Evolutionary conservation across 352 stramenopile genomes (phyloP), one percentile per base, ranked within the genome.

Genomic region (Pythium monospermum): DNA sequence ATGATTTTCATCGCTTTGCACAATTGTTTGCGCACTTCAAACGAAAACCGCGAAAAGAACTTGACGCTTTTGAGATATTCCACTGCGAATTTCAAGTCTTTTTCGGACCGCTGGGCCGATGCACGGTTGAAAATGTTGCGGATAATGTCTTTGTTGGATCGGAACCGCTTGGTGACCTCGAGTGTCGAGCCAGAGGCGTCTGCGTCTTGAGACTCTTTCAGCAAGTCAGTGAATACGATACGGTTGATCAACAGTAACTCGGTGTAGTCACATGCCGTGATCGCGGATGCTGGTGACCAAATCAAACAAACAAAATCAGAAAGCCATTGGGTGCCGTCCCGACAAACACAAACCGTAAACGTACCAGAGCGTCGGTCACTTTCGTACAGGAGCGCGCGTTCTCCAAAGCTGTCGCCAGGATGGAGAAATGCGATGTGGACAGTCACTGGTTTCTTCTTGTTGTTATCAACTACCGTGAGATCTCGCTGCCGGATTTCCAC

Each of bases 51-150:
- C 16, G 79, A 76, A 44, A 93, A 93, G 36, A 93, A 93, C 43
- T 93, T 93, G 66, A 93, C 83, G 32, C 83, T 73, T 40, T 93
- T 88, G 40, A 93, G 66, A 27, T 93, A 93, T 53, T 91, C 79
- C 13, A 93, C 80, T 1, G 83, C 76, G 32, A 93, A 90, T 42
- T 91, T 93, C 36, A 93, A 55, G 46, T 93, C 83, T 49, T 89
- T 88, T 26, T 93, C 83, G 0, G 79, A 87, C 18, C 79, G 77
- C 43, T 91, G 79, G 2, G 60, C 32, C 2, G 79, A 80, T 30
- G 64, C 56, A 36, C 81, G 74, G 41, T 86, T 78, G 57, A 93
- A 93, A 40, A 93, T 93, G 53, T 84, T 87, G 32, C 83, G 76
- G 25, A 93, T 80, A 44, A 93, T 91, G 43, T 93, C 83, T 52